Evolutionary conservation across 2,329 filamentous ascomycete species (phyloP), one percentile per base, ranked within the genome.

Genomic region (Trichoderma hamatum): DNA sequence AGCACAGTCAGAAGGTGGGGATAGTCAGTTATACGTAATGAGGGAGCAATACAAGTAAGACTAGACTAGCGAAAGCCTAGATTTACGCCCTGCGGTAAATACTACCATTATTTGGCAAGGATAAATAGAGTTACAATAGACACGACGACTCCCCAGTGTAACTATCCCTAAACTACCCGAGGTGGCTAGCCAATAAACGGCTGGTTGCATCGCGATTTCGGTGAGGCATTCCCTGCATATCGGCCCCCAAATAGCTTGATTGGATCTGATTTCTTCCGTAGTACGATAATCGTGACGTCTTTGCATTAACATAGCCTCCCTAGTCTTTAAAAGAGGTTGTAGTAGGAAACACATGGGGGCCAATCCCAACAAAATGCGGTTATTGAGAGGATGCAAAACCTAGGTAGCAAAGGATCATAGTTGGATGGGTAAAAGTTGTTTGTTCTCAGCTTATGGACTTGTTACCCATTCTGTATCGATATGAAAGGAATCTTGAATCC

Each of bases 161-260:
- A 34, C 19, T 36, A 11, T 32, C 52, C n/a, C 28, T 63, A n/a
- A 16, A 2, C 30, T 52, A 52, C 49, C 60, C 46, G 28, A 26
- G 4, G 26, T 63, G 28, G 60, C 60, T 63, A 21, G 46, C 46
- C 30, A 63, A 63, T 34, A 14, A 9, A 36, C n/a, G 51, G 24
- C 21, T 11, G 16, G n/a, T 5, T 61, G 28, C 43, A 21, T 51
- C 13, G 21, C 30, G 3, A 28, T 36, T 64, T 13, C 34, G n/a
- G 51, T 24, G 16, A 64, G 19, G 52, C 51, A 24, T 24, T 55
- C 49, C 61, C 2, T 55, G 61, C 61, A 64, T 64, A 62, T 46
- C 28, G 34, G 36, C 36, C 59, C 43, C 28, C n/a, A 24, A 24
- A n/a, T 56, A 49, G 34, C 32, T 63, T 49, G 62, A 46, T 56